phyloP scores from a whole-genome alignment of 148 eudicot species.

The Linanthus parryae region DNA sequence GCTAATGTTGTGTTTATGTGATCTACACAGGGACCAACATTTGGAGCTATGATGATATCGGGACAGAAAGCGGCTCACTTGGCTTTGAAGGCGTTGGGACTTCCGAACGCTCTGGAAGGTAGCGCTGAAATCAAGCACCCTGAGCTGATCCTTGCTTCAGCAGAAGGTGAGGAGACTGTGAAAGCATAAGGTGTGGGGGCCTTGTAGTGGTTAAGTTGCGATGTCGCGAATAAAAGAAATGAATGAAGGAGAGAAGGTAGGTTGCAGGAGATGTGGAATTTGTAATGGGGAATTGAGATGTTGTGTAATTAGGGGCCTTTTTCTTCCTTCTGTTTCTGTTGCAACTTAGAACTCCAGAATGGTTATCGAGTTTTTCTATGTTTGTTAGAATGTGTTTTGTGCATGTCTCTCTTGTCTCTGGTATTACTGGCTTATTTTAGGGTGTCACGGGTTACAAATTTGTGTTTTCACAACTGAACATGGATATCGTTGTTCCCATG shows the following conservation, averaged over 20 bases:
- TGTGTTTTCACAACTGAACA: neutral
- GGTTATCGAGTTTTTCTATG: too few relatives aligned
- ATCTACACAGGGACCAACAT: conserved; percentile 74
- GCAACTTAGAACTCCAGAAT: too few relatives aligned
- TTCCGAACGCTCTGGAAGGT: conserved; percentile 66
- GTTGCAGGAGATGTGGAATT: too few relatives aligned
- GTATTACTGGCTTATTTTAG: neutral
- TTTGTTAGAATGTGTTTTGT: too few relatives aligned
- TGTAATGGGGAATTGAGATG: too few relatives aligned
- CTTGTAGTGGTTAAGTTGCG: too few relatives aligned
- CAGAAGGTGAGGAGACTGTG: conserved; percentile 31
- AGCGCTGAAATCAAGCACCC: conserved; percentile 33
- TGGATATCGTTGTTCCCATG: neutral
- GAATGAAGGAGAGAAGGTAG: too few relatives aligned
- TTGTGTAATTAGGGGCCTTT: too few relatives aligned
- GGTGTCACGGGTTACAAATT: too few relatives aligned
- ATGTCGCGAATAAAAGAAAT: too few relatives aligned
- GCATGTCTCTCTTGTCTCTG: neutral
- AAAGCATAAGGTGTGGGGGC: conserved; percentile 31
- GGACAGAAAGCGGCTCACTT: conserved; percentile 97
- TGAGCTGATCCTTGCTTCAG: conserved; percentile 53
- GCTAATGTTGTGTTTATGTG: neutral
- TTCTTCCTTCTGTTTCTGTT: too few relatives aligned
- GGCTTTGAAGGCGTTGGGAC: conserved; percentile 78
- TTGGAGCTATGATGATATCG: conserved; percentile 97